A percentile compares a stretch with the other conserved stretches of the same genome.
Conservation (phyloP, 371 early-diverging fungal genomes). For the Nematocida ausubeli region DNA sequence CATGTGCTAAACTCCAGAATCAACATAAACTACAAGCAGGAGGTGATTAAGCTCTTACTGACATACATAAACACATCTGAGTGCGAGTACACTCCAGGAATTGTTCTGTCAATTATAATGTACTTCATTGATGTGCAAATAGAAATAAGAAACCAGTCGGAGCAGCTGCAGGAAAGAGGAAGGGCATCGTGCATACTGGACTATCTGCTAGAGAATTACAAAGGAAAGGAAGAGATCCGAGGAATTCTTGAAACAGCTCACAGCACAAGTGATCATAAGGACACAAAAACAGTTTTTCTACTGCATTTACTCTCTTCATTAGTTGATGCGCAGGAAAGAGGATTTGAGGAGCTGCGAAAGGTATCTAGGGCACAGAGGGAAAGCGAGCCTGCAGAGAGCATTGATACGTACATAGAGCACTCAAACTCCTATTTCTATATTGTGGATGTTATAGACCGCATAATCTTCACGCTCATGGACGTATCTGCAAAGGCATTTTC, state of each 20-base stretch:
- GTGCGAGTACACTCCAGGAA: not conserved
- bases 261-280: slow-evolving; percentile 22
- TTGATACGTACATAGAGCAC: not conserved
- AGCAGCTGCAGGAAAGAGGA: slow-evolving; percentile 17
- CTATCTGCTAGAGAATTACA: slow-evolving; percentile 10
- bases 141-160: slow-evolving; percentile 19
- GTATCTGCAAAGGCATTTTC: slow-evolving; percentile 73
- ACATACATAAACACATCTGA: slow-evolving; percentile 3
- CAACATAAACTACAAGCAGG: slow-evolving; percentile 54
- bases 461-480: slow-evolving; percentile 49
- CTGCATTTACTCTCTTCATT: slow-evolving; percentile 58
- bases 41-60: slow-evolving; percentile 3
- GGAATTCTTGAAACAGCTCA: not conserved
- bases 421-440: slow-evolving; percentile 43
- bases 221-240: not conserved
- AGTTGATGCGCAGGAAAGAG: slow-evolving; percentile 46
- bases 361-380: slow-evolving; percentile 49
- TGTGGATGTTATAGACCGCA: slow-evolving; percentile 45
- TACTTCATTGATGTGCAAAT: slow-evolving; percentile 48
- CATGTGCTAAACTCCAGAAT: not conserved
- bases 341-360: slow-evolving; percentile 57
- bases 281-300: slow-evolving; percentile 56
- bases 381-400: slow-evolving; percentile 3
- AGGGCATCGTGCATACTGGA: not conserved
- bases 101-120: slow-evolving; percentile 10